Evolutionary conservation across 371 early-diverging fungal genomes (phyloP), one percentile per base, ranked within the genome.

Genomic region (Enterospora canceri): DNA sequence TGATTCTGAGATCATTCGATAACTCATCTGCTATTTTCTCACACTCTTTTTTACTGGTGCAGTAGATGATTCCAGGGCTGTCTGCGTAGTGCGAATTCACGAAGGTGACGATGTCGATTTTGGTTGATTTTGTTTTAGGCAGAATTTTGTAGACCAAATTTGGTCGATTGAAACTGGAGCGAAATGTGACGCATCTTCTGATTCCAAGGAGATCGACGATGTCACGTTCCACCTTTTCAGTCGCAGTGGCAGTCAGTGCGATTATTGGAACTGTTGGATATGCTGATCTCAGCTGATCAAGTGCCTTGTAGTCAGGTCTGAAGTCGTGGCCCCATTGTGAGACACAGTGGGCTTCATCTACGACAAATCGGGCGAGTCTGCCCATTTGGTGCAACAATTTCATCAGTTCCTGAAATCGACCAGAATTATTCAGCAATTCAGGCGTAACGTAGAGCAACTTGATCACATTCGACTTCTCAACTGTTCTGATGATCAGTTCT

Each of bases 281-380:
- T 57, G 86, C 87, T 0, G 86, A 86, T 54, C 85, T 88, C 15
- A 78, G 47, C 0, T 53, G 59, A 28, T 57, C 67, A 24, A 80
- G 54, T 55, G 73, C 67, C n/a, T 65, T 68, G 64, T 81, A 81
- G 62, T 81, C 81, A 26, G 81, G 81, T 53, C 82, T 48, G 79
- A 90, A 97, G 72, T 96, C 94, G 77, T 92, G 90, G 12, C 95
- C 95, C 94, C 94, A 94, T 71, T 87, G 88, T 33, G 85, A 86
- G 3, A 96, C 85, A 79, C 99, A 98, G 75, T 98, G 97, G 0
- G 93, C 94, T 79, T 94, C 95, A 73, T 98, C 97, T 67, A 99
- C 85, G 0, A 96, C 94, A 83, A 97, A 92, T 24, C 88, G 80
- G 8, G 65, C 28, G 15, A 76, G 46, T 32, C 53, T 49, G 15